Evolutionary conservation across 768 basidiomycete species (phyloP).

Genomic region (Amanita rubescens): DNA sequence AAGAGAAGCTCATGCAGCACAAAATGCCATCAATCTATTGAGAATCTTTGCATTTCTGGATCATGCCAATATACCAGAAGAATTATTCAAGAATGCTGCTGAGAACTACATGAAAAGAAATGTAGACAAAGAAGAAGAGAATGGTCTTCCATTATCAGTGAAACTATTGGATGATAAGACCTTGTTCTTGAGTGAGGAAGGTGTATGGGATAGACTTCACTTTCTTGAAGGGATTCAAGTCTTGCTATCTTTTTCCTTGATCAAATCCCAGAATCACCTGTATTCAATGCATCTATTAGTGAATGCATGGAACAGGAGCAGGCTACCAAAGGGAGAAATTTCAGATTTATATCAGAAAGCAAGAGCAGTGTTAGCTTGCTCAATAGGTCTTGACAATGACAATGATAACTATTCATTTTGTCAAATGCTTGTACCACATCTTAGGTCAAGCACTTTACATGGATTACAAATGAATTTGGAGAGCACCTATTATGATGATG

Average conservation of each 20-base stretch:
- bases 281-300: constrained; percentile 11
- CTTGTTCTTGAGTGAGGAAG: background rate
- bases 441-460: background rate
- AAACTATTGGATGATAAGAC: background rate
- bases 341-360: background rate
- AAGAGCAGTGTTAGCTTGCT: background rate
- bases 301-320: constrained; percentile 4
- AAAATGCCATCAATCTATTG: background rate
- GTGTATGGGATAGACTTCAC: constrained; percentile 8
- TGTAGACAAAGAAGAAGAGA: background rate
- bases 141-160: background rate
- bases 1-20: background rate
- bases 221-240: constrained; percentile 13
- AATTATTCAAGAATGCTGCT: background rate
- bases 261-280: constrained; percentile 5
- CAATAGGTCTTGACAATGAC: background rate
- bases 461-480: background rate
- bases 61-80: constrained; percentile 1
- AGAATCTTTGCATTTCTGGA: background rate
- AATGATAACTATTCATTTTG: background rate
- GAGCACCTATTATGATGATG: background rate
- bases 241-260: constrained; percentile 12
- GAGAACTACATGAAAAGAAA: background rate
- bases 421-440: constrained; percentile 5
- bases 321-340: background rate